phyloP scores from a whole-genome alignment of 208 protist genomes.

The Borovskyia barvae region DNA sequence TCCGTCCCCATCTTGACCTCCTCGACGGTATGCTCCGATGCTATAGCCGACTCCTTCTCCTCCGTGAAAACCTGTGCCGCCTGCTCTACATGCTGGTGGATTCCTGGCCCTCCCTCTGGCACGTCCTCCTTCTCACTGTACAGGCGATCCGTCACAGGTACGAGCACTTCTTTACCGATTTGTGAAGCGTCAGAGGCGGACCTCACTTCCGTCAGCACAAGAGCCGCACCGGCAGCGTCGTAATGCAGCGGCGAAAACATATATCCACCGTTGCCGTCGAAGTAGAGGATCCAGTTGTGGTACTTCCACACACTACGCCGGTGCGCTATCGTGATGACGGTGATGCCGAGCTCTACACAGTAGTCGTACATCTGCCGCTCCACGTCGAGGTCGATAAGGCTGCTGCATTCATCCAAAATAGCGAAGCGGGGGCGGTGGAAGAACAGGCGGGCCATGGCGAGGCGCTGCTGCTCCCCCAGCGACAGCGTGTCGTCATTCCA shows the following conservation, averaged over 20 bases:
- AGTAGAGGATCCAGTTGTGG: constrained; percentile 83
- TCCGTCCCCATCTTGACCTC: no score
- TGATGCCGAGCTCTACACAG: constrained; percentile 75
- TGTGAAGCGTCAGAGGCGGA: constrained; percentile 23
- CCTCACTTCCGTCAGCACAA: constrained; percentile 18
- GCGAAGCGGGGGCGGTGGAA: constrained; percentile 87
- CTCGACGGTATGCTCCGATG: no score
- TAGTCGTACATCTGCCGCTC: constrained; percentile 67
- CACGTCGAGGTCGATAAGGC: constrained; percentile 64
- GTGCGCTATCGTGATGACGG: constrained; percentile 85
- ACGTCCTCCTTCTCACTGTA: constrained; percentile 2
- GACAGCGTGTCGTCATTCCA: constrained; percentile 65
- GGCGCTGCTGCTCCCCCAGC: constrained; percentile 83
- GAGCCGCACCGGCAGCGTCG: constrained; percentile 15
- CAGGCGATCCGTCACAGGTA: constrained; percentile 20
- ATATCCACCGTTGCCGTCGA: constrained; percentile 73
- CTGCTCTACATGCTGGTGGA: no score
- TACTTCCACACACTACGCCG: constrained; percentile 69
- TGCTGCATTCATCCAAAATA: constrained; percentile 92
- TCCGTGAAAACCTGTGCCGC: no score
- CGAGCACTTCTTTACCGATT: constrained; percentile 31
- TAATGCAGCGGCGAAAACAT: constrained; percentile 67
- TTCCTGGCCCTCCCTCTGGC: not conserved
- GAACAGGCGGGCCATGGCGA: constrained; percentile 88
- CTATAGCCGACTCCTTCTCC: no score